Conservation (phyloP, 2,329 filamentous ascomycete species). For the Didymella keratinophila region DNA sequence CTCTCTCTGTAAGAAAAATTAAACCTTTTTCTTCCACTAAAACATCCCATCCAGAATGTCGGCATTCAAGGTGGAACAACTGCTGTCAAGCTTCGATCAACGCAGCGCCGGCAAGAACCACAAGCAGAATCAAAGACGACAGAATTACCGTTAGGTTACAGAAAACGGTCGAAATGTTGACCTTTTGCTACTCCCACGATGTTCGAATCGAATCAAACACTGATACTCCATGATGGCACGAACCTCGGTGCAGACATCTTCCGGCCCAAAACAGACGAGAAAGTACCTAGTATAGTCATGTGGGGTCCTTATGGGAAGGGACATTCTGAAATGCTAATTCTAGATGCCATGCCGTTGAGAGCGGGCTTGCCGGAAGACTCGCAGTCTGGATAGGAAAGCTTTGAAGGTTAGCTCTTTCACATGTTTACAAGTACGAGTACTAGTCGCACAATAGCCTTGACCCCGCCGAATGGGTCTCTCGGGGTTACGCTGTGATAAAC, state of each 20-base stretch:
- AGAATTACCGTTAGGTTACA: background rate
- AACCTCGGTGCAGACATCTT: background rate
- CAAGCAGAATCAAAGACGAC: background rate
- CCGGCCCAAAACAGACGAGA: background rate
- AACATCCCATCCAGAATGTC: background rate
- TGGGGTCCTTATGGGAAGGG: background rate
- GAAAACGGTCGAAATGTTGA: background rate
- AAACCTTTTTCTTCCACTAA: background rate
- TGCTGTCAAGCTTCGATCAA: background rate
- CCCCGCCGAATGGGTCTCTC: background rate
- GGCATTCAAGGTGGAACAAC: background rate
- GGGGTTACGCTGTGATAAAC: background rate
- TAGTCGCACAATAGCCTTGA: background rate
- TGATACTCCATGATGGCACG: background rate
- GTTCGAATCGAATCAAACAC: background rate
- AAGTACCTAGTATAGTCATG: background rate
- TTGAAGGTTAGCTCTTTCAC: background rate
- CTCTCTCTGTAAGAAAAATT: background rate
- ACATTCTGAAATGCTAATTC: background rate
- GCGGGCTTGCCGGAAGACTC: background rate
- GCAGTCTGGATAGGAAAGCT: background rate
- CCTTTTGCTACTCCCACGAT: background rate
- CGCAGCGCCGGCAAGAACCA: background rate
- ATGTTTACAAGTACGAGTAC: background rate
- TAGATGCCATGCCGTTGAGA: background rate